phyloP scores from a whole-genome alignment of 257 asterid genomes.

The Plantago major region DNA sequence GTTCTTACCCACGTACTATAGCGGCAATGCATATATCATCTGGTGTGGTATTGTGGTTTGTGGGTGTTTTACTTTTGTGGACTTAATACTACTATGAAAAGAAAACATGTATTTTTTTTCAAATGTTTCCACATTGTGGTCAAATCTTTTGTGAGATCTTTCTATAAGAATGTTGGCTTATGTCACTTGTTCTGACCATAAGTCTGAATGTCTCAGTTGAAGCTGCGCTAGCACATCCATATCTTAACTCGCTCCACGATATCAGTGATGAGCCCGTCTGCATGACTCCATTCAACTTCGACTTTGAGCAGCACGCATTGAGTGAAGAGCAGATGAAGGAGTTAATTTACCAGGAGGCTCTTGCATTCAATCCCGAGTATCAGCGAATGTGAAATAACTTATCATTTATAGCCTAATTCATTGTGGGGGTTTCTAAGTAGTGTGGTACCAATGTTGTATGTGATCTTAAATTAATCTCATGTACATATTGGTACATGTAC shows the following conservation, averaged over 20 bases:
- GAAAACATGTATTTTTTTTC: too few species aligned
- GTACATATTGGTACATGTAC: conserved; percentile 31
- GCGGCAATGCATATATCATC: too few species aligned
- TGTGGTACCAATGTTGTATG: conserved; percentile 29
- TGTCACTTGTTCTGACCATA: conserved; percentile 5
- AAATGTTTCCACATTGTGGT: neutral
- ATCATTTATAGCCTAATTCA: conserved; percentile 13
- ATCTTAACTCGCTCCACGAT: conserved; percentile 91
- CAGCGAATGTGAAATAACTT: conserved; percentile 46
- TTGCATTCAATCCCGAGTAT: conserved; percentile 88
- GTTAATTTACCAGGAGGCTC: conserved; percentile 81
- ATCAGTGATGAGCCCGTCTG: conserved; percentile 90
- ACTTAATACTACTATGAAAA: too few species aligned
- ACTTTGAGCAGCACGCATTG: conserved; percentile 91
- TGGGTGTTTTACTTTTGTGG: too few species aligned
- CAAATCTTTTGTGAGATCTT: neutral
- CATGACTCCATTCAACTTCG: conserved; percentile 79
- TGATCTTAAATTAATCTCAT: conserved; percentile 24
- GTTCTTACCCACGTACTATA: too few species aligned
- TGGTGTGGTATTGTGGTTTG: too few species aligned
- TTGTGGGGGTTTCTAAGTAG: conserved; percentile 17
- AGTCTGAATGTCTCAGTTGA: conserved; percentile 54
- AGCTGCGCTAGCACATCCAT: conserved; percentile 88
- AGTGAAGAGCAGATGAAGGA: conserved; percentile 96
- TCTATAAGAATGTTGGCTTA: neutral